Evolutionary conservation across 2,329 filamentous ascomycete genomes (phyloP).

Genomic region (Xylariaceae sp.): DNA sequence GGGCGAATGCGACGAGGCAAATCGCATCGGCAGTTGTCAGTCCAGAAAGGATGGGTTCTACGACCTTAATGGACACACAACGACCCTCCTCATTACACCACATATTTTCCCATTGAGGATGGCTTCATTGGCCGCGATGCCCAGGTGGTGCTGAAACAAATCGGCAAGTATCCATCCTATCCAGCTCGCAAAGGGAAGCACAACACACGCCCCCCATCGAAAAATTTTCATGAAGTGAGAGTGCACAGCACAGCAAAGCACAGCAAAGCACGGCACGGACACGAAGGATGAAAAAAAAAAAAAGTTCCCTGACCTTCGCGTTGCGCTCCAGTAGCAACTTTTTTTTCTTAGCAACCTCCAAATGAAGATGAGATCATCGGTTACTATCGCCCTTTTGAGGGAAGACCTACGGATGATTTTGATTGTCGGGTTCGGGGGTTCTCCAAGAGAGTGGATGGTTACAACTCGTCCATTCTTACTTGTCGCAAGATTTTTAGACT

Average conservation of each 20-base stretch:
- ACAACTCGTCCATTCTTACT: background rate
- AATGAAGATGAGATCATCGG: background rate
- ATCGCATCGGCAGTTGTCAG: background rate
- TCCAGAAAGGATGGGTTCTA: background rate
- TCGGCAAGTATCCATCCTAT: background rate
- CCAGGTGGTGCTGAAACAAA: background rate
- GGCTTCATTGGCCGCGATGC: background rate
- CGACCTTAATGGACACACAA: background rate
- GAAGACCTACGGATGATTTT: background rate
- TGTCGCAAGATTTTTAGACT: background rate
- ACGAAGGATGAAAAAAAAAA: background rate
- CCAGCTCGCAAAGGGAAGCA: background rate
- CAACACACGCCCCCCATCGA: background rate
- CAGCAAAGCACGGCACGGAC: background rate
- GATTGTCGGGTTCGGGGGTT: no score
- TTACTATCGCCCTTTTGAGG: background rate
- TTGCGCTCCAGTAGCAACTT: background rate
- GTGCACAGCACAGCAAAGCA: background rate
- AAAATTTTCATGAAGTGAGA: background rate
- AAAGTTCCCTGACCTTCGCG: background rate
- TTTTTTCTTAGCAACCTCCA: slow-evolving; percentile 7
- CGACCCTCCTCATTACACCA: background rate
- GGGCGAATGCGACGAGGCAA: background rate
- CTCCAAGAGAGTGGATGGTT: background rate
- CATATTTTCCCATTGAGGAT: background rate